A percentile compares a stretch with the other conserved stretches of the same genome.
Evolutionary conservation across 345 rosid genomes (phyloP).

Genomic region (Luvunga scandens): DNA sequence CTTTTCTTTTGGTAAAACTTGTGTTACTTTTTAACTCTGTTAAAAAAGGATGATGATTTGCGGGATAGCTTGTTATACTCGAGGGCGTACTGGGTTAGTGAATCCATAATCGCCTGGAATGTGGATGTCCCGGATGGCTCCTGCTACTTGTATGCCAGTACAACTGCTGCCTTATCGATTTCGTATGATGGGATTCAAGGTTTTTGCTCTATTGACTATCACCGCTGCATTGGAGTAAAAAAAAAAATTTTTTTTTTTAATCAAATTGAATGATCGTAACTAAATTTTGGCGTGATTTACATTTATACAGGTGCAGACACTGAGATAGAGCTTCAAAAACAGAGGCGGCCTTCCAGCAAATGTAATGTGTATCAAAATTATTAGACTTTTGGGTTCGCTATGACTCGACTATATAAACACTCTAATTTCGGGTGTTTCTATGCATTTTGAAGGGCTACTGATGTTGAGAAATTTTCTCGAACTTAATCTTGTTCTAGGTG

Average conservation of each 20-base stretch:
- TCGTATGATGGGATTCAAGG: conserved; percentile 60
- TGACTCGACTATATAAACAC: neutral
- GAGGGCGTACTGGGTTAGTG: conserved; percentile 70
- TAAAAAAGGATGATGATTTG: conserved; percentile 32
- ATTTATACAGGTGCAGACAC: conserved; percentile 55
- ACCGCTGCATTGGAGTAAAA: neutral
- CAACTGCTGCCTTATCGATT: conserved; percentile 51
- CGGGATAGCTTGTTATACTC: conserved; percentile 53
- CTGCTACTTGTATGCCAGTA: conserved; percentile 71
- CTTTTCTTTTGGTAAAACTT: too few relatives aligned
- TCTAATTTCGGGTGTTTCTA: conserved; percentile 7
- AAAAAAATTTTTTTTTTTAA: neutral
- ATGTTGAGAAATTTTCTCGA: neutral
- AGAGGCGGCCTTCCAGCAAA: conserved; percentile 46
- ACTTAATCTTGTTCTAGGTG: conserved; percentile 45
- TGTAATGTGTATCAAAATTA: conserved; percentile 25
- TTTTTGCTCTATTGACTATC: conserved; percentile 17
- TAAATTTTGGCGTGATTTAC: conserved; percentile 12
- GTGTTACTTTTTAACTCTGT: too few relatives aligned
- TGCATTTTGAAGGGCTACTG: conserved; percentile 6
- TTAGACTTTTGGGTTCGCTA: neutral
- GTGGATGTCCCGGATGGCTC: conserved; percentile 59
- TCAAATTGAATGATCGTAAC: neutral
- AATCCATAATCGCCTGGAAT: conserved; percentile 75
- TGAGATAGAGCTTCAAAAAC: conserved; percentile 56